Evolutionary conservation across 2,329 filamentous ascomycete species (phyloP), one percentile per base, ranked within the genome.

Genomic region (Phaeosphaeriaceae sp.): DNA sequence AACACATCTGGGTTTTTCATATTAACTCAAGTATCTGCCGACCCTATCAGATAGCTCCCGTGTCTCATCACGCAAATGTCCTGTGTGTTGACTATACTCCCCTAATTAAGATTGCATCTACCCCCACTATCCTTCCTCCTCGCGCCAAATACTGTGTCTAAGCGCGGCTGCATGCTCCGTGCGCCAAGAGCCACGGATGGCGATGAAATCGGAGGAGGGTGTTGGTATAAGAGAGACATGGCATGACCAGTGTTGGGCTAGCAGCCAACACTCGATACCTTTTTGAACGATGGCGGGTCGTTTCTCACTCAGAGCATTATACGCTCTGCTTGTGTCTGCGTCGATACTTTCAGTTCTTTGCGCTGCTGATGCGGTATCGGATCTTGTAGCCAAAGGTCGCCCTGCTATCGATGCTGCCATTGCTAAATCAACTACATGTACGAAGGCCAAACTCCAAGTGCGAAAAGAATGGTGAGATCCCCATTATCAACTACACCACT

Each of bases 401-500:
- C 50, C 66, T 15, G 56, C 52, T 12, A 41, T 70, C 12, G 63
- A 70, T 51, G 64, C 64, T 35, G 57, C 53, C 26, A 48, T 69
- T 21, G 58, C 65, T n/a, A 64, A 62, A 30, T 65, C 58, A 9
- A 60, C 50, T 21, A 68, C 64, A 17, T 70, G 67, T 39, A 69
- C 62, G 9, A 70, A 69, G 46, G 61, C 61, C 11, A 69, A 68
- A 39, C 45, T 70, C 28, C 56, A 60, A 35, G 60, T 69, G 11
- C 60, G 67, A 33, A 59, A 52, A 44, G 67, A 70, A 56, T 70
- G 67, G 67, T 69, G 60, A 17, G 32, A 41, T 33, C 41, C 5
- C 15, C 9, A 26, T 21, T 23, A n/a, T 13, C 5, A 26, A 6
- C 7, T 20, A 29, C n/a, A 26, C n/a, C 5, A 15, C 35, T 11